These are phyloP conservation scores for Comarum palustre DNA, from an alignment of 306 rosid genomes.

Conservation along the genomic window DNA sequence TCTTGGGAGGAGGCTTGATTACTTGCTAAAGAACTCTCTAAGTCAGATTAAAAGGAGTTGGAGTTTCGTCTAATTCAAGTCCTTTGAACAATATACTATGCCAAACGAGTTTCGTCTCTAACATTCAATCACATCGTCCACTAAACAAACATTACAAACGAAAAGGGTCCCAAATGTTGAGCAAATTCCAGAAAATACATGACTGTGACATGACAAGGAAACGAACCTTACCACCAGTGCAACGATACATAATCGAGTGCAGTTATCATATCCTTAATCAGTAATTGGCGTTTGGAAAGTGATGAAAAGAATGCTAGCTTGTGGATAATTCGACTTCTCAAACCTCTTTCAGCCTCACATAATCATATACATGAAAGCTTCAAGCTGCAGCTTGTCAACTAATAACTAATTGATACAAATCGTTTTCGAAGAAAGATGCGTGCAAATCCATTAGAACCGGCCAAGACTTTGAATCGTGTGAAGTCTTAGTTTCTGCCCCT, in stretches of 20 bases:
- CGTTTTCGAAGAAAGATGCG: neutral
- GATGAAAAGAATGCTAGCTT: neutral
- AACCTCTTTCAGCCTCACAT: conserved; percentile 18
- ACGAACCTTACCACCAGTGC: neutral
- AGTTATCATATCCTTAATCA: neutral
- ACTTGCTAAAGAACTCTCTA: neutral
- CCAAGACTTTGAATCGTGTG: no score
- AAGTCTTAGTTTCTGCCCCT: no score
- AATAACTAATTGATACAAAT: no score
- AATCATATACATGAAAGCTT: neutral
- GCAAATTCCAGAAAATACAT: neutral
- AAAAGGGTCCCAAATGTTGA: neutral
- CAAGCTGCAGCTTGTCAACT: neutral
- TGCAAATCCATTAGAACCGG: neutral
- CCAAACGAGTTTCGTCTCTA: neutral
- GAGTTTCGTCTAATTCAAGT: neutral
- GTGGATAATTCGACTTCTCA: conserved; percentile 8
- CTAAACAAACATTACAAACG: neutral
- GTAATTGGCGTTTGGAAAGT: conserved; percentile 4
- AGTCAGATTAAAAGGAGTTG: neutral
- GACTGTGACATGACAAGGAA: neutral
- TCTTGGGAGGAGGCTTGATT: no score
- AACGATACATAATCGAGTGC: neutral
- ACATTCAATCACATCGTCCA: no score
- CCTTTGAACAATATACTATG: neutral